Conservation (phyloP, 2,329 filamentous ascomycete genomes). For the Cercospora zeina region DNA sequence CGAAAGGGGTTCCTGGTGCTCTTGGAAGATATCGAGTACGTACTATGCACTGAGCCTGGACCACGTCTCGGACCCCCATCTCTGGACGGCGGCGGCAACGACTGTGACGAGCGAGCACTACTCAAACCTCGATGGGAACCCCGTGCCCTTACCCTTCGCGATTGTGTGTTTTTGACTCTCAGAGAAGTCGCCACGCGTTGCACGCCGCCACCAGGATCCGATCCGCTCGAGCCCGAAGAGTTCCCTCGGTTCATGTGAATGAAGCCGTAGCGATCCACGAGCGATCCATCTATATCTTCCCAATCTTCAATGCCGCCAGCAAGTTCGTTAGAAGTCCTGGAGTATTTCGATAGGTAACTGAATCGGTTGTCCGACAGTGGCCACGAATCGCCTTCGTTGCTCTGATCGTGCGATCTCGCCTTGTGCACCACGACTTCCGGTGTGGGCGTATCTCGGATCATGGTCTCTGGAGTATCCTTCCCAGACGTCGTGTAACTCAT, state of each 20-base stretch:
- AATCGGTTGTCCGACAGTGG: slow-evolving; percentile 21
- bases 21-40: slow-evolving; percentile 43
- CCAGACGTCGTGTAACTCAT: slow-evolving; percentile 17
- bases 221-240: slow-evolving; percentile 27
- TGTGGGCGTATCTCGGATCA: slow-evolving; percentile 15
- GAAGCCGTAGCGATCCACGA: slow-evolving; percentile 67
- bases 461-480: slow-evolving; percentile 19
- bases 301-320: slow-evolving; percentile 67
- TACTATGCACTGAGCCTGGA: slow-evolving; percentile 43
- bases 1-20: slow-evolving; percentile 48
- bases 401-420: slow-evolving; percentile 9
- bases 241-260: slow-evolving; percentile 53
- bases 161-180: slow-evolving; percentile 57
- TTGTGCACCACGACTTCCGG: slow-evolving; percentile 20
- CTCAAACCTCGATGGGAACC: slow-evolving; percentile 55
- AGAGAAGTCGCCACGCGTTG: slow-evolving; percentile 63
- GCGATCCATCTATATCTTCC: slow-evolving; percentile 59
- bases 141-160: slow-evolving; percentile 50
- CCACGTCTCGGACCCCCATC: slow-evolving; percentile 38
- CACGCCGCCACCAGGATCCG: slow-evolving; percentile 38
- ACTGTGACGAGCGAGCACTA: slow-evolving; percentile 48
- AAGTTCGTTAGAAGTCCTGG: slow-evolving; percentile 55
- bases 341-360: slow-evolving; percentile 30
- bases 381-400: slow-evolving; percentile 17
- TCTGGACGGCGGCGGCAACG: slow-evolving; percentile 34